Conservation (phyloP, 2,329 filamentous ascomycete species). For the Trichoderma arundinaceum region DNA sequence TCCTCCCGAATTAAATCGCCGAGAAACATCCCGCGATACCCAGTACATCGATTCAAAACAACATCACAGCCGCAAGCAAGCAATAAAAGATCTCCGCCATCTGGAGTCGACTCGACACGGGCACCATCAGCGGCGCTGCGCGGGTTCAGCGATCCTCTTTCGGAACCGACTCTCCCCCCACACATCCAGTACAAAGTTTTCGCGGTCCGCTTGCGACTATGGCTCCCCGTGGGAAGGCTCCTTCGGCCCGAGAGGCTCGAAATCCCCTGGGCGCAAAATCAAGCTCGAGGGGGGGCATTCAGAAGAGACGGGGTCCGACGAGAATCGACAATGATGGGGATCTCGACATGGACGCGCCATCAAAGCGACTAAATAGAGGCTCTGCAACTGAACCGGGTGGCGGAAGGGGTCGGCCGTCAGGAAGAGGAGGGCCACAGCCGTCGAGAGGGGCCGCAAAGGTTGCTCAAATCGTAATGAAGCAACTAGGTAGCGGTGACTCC, state of each 20-base stretch:
- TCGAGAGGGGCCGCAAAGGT: constrained; percentile 45
- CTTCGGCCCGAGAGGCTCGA: constrained; percentile 43
- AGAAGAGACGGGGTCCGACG: constrained; percentile 48
- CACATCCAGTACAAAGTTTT: neutral
- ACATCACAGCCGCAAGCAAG: neutral
- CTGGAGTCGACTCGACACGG: neutral
- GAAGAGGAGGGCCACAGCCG: constrained; percentile 38
- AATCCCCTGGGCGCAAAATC: constrained; percentile 41
- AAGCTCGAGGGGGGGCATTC: constrained; percentile 55
- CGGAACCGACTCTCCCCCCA: neutral
- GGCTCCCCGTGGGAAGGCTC: constrained; percentile 44
- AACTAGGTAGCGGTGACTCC: constrained; percentile 47
- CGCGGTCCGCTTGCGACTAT: constrained; percentile 35
- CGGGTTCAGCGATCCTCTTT: constrained; percentile 1
- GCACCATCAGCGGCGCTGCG: neutral
- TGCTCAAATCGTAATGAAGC: constrained; percentile 52
- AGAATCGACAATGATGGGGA: constrained; percentile 63
- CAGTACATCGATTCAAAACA: neutral
- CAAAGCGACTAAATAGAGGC: constrained; percentile 44
- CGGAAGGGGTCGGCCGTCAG: constrained; percentile 42
- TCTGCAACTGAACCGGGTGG: constrained; percentile 39
- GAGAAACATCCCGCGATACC: neutral
- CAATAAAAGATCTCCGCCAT: neutral
- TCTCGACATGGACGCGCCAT: constrained; percentile 60
- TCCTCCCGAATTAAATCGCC: neutral